Evolutionary conservation across 1,284 basidiomycete species (phyloP).

Genomic region (Quambalaria eucalypti): DNA sequence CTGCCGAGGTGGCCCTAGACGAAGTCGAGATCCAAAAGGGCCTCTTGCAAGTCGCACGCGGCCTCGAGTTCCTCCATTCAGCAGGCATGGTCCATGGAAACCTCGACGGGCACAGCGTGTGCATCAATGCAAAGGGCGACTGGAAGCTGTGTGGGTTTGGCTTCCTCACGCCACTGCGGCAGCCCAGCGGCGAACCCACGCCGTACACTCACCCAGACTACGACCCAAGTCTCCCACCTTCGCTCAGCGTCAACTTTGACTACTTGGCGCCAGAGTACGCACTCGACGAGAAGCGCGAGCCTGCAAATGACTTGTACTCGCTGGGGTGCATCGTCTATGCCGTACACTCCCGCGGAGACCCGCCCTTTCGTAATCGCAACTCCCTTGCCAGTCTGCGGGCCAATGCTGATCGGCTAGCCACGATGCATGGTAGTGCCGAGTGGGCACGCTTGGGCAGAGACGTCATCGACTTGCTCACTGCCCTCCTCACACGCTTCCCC

Average conservation of each 20-base stretch:
- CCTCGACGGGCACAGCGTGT: constrained; percentile 57
- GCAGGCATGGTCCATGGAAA: constrained; percentile 88
- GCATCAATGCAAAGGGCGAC: constrained; percentile 63
- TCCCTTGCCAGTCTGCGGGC: constrained; percentile 69
- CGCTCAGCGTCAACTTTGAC: constrained; percentile 85
- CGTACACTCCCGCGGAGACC: constrained; percentile 68
- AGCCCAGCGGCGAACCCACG: constrained; percentile 63
- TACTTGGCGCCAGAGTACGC: constrained; percentile 92
- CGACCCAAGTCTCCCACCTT: constrained; percentile 68
- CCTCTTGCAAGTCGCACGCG: constrained; percentile 83
- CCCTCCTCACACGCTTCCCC: constrained; percentile 59
- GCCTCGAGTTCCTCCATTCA: constrained; percentile 80
- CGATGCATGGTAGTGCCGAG: constrained; percentile 13
- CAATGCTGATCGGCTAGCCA: constrained; percentile 56
- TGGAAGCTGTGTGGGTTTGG: constrained; percentile 94
- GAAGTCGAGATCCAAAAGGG: constrained; percentile 82
- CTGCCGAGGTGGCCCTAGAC: constrained; percentile 27
- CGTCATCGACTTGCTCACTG: constrained; percentile 25
- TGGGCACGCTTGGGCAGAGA: constrained; percentile 34
- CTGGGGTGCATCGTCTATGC: constrained; percentile 77
- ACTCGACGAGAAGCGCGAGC: constrained; percentile 73
- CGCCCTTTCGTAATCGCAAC: constrained; percentile 82
- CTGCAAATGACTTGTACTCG: constrained; percentile 87
- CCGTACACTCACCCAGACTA: constrained; percentile 82
- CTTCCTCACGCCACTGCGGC: constrained; percentile 65